These are phyloP conservation scores for Curvularia eragrostidis DNA, from an alignment of 2,329 filamentous ascomycete species.

Conservation along the genomic window DNA sequence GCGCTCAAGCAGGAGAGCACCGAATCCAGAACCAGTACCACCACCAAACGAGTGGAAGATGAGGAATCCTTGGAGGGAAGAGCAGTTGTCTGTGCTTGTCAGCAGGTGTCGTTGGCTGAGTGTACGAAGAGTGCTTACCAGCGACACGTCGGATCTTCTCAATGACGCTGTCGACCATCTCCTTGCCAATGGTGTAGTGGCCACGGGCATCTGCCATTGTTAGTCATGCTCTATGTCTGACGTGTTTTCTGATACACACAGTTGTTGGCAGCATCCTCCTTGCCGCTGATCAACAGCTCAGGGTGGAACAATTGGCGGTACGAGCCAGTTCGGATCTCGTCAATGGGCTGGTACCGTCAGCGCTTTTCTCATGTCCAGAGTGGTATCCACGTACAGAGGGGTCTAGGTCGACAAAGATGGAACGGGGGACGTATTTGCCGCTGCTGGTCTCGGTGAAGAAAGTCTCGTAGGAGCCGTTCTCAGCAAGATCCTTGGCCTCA, in stretches of 20 bases:
- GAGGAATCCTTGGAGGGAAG: conserved; percentile 74
- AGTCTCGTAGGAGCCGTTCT: conserved; percentile 72
- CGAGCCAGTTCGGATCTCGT: conserved; percentile 72
- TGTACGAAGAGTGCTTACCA: conserved; percentile 55
- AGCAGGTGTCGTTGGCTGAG: conserved; percentile 13
- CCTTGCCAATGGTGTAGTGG: conserved; percentile 79
- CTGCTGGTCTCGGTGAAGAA: conserved; percentile 76
- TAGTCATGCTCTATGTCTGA: conserved; percentile 16
- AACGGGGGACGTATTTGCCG: conserved; percentile 75
- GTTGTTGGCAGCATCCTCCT: conserved; percentile 80
- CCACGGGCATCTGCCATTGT: conserved; percentile 67
- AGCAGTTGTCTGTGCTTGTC: conserved; percentile 68
- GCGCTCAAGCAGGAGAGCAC: conserved; percentile 73
- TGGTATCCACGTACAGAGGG: conserved; percentile 61
- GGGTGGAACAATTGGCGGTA: conserved; percentile 77
- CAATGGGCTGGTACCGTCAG: conserved; percentile 61
- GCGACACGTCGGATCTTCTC: conserved; percentile 73
- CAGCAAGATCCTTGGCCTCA: conserved; percentile 64
- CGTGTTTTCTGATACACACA: conserved; percentile 52
- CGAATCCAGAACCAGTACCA: conserved; percentile 75
- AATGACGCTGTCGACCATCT: conserved; percentile 74
- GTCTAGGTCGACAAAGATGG: conserved; percentile 75
- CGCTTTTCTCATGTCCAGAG: conserved; percentile 2
- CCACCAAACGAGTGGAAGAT: conserved; percentile 79
- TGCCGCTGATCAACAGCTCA: conserved; percentile 74